phyloP scores from a whole-genome alignment of 2,329 filamentous ascomycete genomes.

The Daldinia sp. region DNA sequence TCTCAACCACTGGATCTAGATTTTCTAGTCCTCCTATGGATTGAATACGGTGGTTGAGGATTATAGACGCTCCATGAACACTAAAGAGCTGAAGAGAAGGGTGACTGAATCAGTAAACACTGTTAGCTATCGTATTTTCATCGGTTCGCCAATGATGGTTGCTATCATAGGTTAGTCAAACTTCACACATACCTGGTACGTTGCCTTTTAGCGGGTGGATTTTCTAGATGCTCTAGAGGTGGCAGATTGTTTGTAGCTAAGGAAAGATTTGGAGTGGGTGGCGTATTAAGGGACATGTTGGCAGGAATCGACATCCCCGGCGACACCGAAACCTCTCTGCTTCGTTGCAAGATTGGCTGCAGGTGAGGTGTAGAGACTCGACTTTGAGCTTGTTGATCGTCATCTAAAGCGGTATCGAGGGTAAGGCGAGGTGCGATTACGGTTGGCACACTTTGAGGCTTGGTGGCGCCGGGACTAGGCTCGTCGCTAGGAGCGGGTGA shows the following conservation, averaged over 20 bases:
- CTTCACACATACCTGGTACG: slow-evolving; percentile 39
- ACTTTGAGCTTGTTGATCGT: slow-evolving; percentile 14
- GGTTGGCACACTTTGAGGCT: slow-evolving; percentile 36
- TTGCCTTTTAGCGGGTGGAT: slow-evolving; percentile 41
- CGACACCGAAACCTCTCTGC: slow-evolving; percentile 19
- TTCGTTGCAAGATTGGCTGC: slow-evolving; percentile 22
- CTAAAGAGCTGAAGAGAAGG: slow-evolving; percentile 33
- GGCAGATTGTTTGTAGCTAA: slow-evolving; percentile 2
- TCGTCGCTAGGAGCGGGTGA: slow-evolving; percentile 72
- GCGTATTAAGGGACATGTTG: slow-evolving; percentile 41
- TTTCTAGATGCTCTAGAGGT: slow-evolving; percentile 11
- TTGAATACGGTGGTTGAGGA: background rate
- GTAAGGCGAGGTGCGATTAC: slow-evolving; percentile 44
- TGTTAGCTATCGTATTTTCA: background rate
- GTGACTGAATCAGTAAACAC: slow-evolving; percentile 25
- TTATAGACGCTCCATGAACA: slow-evolving; percentile 17
- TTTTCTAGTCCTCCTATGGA: slow-evolving; percentile 27
- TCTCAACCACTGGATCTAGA: slow-evolving; percentile 50
- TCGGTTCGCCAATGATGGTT: background rate
- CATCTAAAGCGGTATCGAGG: slow-evolving; percentile 26
- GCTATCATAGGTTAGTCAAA: background rate
- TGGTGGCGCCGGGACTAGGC: slow-evolving; percentile 55
- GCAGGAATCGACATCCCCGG: slow-evolving; percentile 19
- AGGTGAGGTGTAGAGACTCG: slow-evolving; percentile 13
- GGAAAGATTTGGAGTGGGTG: slow-evolving; percentile 37